Percentiles rank a stretch among this genome's conserved stretches.
Conservation (phyloP, 768 basidiomycete species). For the Podaxis sp. region DNA sequence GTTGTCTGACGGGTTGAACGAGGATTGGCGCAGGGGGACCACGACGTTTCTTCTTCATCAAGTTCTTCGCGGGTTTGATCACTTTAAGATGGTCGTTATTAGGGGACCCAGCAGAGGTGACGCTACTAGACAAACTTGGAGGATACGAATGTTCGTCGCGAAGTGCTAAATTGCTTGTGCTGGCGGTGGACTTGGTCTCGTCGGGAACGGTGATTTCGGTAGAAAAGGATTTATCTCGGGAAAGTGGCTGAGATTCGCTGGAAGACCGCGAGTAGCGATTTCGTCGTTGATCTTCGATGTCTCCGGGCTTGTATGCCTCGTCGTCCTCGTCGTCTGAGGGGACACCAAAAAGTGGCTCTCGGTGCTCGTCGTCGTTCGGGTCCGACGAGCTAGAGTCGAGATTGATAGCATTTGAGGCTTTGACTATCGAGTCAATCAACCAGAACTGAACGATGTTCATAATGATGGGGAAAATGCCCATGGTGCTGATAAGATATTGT, state of each 20-base stretch:
- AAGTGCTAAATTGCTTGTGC: conserved; percentile 31
- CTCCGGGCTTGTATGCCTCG: conserved; percentile 33
- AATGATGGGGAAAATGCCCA: conserved; percentile 88
- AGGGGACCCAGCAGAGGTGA: conserved; percentile 34
- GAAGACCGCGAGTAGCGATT: conserved; percentile 33
- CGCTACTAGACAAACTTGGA: conserved; percentile 47
- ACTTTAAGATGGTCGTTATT: conserved; percentile 20
- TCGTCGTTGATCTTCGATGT: conserved; percentile 46
- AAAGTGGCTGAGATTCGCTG: conserved; percentile 18
- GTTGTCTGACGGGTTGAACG: conserved; percentile 28
- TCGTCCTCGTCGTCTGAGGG: conserved; percentile 55
- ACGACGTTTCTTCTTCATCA: conserved; percentile 34
- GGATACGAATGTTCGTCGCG: conserved; percentile 57
- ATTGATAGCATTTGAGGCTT: conserved; percentile 51
- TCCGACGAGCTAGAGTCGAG: conserved; percentile 39
- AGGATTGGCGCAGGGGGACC: conserved; percentile 39
- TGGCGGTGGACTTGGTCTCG: conserved; percentile 40
- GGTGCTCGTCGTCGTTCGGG: conserved; percentile 38
- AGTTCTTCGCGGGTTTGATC: conserved; percentile 30
- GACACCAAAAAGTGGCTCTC: conserved; percentile 61
- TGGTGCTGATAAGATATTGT: conserved; percentile 49
- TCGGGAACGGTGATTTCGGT: conserved; percentile 26
- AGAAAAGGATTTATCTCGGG: conserved; percentile 25
- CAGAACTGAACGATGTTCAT: conserved; percentile 95
- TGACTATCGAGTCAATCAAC: conserved; percentile 92